These are phyloP conservation scores for Rosa persica DNA, from an alignment of 306 rosid genomes.

Conservation along the genomic window DNA sequence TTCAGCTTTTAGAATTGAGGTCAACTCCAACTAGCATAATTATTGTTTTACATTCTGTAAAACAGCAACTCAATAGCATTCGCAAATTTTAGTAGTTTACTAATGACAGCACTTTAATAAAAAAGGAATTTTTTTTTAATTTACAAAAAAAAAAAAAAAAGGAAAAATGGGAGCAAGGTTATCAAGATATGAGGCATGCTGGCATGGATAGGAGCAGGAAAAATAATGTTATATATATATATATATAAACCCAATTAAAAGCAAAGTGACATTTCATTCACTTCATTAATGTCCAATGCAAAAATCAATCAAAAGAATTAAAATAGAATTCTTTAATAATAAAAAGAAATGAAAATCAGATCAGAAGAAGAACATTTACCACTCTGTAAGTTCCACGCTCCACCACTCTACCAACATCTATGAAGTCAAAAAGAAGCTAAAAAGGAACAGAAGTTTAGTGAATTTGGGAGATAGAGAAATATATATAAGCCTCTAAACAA, in stretches of 20 bases:
- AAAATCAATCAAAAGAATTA: neutral
- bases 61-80: neutral
- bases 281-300: neutral
- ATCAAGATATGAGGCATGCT: neutral
- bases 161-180: neutral
- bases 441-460: conserved; percentile 24
- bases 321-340: no score
- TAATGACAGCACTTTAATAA: neutral
- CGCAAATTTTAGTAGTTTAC: neutral
- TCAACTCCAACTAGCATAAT: neutral
- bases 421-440: conserved; percentile 70
- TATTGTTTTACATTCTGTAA: neutral
- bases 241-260: neutral
- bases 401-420: conserved; percentile 48
- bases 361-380: conserved; percentile 47
- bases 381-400: conserved; percentile 66
- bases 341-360: conserved; percentile 6
- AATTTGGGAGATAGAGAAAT: conserved; percentile 18
- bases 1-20: neutral
- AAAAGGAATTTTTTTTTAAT: no score
- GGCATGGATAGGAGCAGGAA: neutral
- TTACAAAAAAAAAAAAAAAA: no score
- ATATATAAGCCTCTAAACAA: neutral
- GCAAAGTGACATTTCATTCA: neutral
- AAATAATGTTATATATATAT: neutral